Base-by-base conservation (phyloP, 208 protist genomes). In the Acanthamoeba triangularis region DNA sequence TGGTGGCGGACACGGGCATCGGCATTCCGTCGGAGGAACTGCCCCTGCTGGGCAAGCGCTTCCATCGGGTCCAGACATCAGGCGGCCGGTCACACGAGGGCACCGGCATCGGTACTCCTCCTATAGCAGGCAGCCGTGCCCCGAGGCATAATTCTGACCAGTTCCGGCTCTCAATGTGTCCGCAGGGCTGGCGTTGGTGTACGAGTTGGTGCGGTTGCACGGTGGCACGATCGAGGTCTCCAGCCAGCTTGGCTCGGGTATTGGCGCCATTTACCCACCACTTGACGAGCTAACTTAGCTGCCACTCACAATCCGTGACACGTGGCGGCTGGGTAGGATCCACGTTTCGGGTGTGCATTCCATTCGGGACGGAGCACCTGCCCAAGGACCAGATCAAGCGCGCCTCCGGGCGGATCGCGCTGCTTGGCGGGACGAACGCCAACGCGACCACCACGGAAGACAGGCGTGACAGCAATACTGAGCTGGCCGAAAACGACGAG, bases 181-280 rank as follows among this genome's bases (percentile, higher is more conserved):
- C n/a, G n/a, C n/a, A n/a, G n/a, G 95, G 0, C 74, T 96, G 25
- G 92, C 95, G 28, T 47, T 96, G 49, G 93, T 93, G 37, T 85
- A 72, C 30, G 95, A 96, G 59, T 37, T 96, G 18, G 95, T 96
- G 16, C 61, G 76, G n/a, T 28, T 96, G 20, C 95, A 96, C 52
- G 94, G 94, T 37, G 95, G 95, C 41, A 94, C 76, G 37, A 33
- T 95, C 25, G 33, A 35, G 3, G 74, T 95, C n/a, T 28, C 95
- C 63, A 95, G 85, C 65, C 23, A 78, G 30, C 52, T 91, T 28
- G 85, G 94, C 8, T 35, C 5, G 10, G 74, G 65, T 82, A 88
- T 44, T 7, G n/a, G 44, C 44, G 44, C 44, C 44, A 0, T 10
- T n/a, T n/a, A n/a, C 4, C n/a, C n/a, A 10, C 41, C n/a, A 2